Conservation (phyloP, 2,329 filamentous ascomycete species). For the Neoscytalidium dimidiatum region DNA sequence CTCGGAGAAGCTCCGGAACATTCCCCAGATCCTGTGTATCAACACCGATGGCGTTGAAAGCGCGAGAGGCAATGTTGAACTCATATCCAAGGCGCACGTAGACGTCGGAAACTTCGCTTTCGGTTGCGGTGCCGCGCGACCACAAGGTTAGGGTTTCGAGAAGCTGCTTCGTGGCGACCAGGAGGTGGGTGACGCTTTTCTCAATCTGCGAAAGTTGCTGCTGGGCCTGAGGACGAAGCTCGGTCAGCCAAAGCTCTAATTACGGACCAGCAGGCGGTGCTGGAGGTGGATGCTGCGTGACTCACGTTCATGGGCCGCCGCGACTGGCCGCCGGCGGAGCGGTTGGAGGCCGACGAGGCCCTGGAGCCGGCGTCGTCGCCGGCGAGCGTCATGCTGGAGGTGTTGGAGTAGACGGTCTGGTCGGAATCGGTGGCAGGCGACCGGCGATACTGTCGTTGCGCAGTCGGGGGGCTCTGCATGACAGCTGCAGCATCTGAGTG, state of each 20-base stretch:
- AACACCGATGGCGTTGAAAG: conserved; percentile 95
- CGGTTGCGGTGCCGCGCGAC: conserved; percentile 89
- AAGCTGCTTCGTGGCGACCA: conserved; percentile 96
- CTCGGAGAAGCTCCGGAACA: conserved; percentile 85
- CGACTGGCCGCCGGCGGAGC: conserved; percentile 54
- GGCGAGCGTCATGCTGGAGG: conserved; percentile 58
- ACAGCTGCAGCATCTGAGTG: conserved; percentile 18
- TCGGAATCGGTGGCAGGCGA: conserved; percentile 26
- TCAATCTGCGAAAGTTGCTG: conserved; percentile 93
- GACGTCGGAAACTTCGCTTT: conserved; percentile 95
- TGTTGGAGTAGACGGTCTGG: conserved; percentile 30
- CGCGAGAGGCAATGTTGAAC: conserved; percentile 97
- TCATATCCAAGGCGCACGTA: conserved; percentile 97
- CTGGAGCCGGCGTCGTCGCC: conserved; percentile 59
- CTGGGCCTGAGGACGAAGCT: conserved; percentile 55
- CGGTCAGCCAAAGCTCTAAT: neutral
- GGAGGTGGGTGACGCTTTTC: conserved; percentile 95
- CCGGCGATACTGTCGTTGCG: conserved; percentile 20
- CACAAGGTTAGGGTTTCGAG: conserved; percentile 97
- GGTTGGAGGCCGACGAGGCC: conserved; percentile 65
- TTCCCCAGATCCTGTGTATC: conserved; percentile 93
- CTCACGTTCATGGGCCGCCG: conserved; percentile 39
- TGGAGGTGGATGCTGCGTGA: conserved; percentile 17
- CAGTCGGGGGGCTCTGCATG: conserved; percentile 23
- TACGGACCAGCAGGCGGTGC: neutral